Evolutionary conservation across 139 green algal species (phyloP).

Genomic region (Micractinium conductrix): DNA sequence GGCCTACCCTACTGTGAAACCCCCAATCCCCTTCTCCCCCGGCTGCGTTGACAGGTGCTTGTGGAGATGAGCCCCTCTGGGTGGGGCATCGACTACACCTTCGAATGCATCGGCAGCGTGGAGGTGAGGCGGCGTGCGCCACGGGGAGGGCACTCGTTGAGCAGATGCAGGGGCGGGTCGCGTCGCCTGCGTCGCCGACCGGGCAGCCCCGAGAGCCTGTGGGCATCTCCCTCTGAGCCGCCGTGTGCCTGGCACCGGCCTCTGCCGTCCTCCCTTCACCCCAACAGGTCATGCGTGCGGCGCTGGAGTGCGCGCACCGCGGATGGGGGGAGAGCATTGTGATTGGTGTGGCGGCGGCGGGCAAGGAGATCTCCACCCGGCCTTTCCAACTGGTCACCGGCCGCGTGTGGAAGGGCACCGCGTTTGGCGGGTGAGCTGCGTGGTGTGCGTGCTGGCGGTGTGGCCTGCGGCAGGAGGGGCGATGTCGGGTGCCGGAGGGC

Average conservation of each 20-base stretch:
- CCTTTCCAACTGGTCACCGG: constrained; percentile 98
- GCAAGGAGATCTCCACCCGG: constrained; percentile 64
- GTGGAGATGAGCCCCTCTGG: constrained; percentile 85
- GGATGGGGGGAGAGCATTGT: constrained; percentile 87
- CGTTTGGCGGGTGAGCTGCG: constrained; percentile 87
- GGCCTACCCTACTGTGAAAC: no score
- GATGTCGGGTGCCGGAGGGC: constrained; percentile 89
- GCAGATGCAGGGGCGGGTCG: no score
- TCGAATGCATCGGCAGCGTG: constrained; percentile 94
- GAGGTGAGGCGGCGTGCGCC: constrained; percentile 36
- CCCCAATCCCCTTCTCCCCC: no score
- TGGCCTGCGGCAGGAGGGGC: no score
- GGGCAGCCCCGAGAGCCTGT: no score
- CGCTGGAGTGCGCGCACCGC: constrained; percentile 93
- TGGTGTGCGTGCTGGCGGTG: no score
- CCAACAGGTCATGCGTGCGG: constrained; percentile 41
- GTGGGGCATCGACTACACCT: constrained; percentile 95
- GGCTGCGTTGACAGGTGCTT: constrained; percentile 78
- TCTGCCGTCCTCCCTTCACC: no score
- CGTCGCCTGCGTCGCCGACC: no score
- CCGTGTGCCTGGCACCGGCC: no score
- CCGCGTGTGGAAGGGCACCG: constrained; percentile 92
- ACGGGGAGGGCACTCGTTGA: no score
- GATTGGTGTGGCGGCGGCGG: constrained; percentile 63
- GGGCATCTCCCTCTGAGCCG: no score